Percentiles rank a stretch among this genome's conserved stretches.
These are phyloP conservation scores for Anethum foeniculum DNA, from an alignment of 140 eudicot genomes.

Conservation along the genomic window DNA sequence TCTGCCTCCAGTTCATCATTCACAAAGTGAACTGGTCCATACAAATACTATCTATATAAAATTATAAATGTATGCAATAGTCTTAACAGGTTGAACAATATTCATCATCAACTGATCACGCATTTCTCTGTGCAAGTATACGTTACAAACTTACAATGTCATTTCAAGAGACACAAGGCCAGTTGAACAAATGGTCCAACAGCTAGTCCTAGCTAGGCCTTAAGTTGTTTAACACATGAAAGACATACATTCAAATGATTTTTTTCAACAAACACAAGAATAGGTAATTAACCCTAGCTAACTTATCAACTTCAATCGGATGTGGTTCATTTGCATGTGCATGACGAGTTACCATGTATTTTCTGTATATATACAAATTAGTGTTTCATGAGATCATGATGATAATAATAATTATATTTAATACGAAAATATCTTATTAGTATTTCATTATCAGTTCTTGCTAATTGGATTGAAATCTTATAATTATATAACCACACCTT, in stretches of 20 bases:
- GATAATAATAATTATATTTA: too few species aligned
- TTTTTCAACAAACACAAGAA: neutral
- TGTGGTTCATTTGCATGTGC: neutral
- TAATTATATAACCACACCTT: too few species aligned
- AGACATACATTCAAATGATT: neutral
- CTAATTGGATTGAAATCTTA: too few species aligned
- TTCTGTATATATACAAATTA: too few species aligned
- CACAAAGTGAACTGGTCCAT: neutral
- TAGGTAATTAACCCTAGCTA: neutral
- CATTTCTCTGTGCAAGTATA: neutral
- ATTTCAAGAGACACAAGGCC: neutral
- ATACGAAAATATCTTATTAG: too few species aligned
- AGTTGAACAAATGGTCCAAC: neutral
- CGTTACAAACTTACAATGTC: neutral
- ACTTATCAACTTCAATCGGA: neutral
- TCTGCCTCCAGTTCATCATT: neutral
- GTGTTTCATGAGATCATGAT: too few species aligned
- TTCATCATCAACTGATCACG: neutral
- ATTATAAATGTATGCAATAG: neutral
- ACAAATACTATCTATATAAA: neutral
- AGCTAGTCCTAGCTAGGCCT: neutral
- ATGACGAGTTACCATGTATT: neutral
- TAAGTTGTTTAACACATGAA: neutral
- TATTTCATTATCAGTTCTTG: too few species aligned
- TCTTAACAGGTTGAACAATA: too few species aligned